Base-by-base conservation (phyloP, 495 filamentous ascomycete genomes). In the Penicillium odoratum region DNA sequence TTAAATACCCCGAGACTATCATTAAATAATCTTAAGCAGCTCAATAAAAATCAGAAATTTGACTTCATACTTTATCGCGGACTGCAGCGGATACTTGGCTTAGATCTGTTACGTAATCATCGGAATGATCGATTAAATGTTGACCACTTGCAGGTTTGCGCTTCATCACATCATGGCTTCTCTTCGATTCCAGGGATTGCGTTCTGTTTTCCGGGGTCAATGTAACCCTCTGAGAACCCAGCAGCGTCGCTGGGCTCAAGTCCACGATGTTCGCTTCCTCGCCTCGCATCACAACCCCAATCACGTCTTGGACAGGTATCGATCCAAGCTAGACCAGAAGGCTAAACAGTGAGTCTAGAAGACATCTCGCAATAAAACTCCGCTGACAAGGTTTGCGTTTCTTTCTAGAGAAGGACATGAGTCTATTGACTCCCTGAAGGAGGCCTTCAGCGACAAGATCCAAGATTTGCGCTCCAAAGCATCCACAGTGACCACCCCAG, bases 201-300 rank as follows among this genome's bases (percentile, higher is more conserved):
- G 70, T 48, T 64, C 63, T 13, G 29, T 72, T 16, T 34, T 74
- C 3, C 64, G 73, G 33, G 66, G 60, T 30, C 61, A 67, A 7
- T 66, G 66, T 1, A 57, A 57, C 5, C 63, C 75, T 21, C 64
- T 71, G 40, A 74, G 72, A 5, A 46, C 50, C 34, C 71, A 74
- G 42, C 94, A 98, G 67, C 81, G 89, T 51, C 85, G 95, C 62
- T 93, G 90, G 88, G 95, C 94, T 8, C 90, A 88, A 60, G 92
- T 96, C 9, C 90, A 93, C 72, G 91, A 97, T 74, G 86, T 95
- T 45, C 91, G 93, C 44, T 96, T 94, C 78, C 78, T 96, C 18
- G 88, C 88, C 25, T 86, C 86, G 9, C 85, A 88, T 58, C 76
- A 72, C 64, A 71, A 83, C 45, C 75, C 83, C 28, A 84, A 85